phyloP scores from a whole-genome alignment of 257 asterid genomes.

The Lycium barbarum region DNA sequence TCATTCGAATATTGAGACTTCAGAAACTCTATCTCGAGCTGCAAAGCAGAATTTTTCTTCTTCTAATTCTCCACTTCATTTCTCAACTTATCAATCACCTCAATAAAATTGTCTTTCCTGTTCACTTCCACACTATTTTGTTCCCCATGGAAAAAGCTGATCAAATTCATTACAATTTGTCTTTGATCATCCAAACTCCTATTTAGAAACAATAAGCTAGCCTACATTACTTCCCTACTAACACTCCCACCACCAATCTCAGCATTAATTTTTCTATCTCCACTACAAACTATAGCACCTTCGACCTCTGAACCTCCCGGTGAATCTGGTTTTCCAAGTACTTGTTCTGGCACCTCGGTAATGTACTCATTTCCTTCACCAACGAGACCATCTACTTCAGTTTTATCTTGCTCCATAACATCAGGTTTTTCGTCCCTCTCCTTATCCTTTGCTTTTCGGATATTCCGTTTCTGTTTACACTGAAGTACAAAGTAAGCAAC shows the following conservation, averaged over 20 bases:
- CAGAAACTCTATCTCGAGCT: constrained; percentile 62
- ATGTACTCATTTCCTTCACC: constrained; percentile 46
- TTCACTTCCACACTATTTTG: constrained; percentile 40
- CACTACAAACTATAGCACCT: background rate
- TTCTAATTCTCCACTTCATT: constrained; percentile 64
- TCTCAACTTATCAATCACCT: constrained; percentile 52
- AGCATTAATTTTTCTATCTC: background rate
- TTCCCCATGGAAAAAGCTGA: constrained; percentile 45
- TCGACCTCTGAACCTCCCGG: constrained; percentile 51
- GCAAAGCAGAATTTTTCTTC: constrained; percentile 56
- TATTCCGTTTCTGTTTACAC: constrained; percentile 82
- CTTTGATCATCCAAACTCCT: constrained; percentile 66
- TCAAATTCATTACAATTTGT: constrained; percentile 53
- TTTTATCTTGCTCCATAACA: constrained; percentile 43
- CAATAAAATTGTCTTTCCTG: constrained; percentile 55
- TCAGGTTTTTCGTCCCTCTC: constrained; percentile 61
- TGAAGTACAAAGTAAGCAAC: constrained; percentile 38
- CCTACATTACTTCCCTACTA: constrained; percentile 44
- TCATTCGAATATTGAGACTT: constrained; percentile 47
- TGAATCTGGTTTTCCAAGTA: constrained; percentile 53
- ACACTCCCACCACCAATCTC: background rate
- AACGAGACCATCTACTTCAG: constrained; percentile 50
- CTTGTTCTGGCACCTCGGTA: constrained; percentile 46
- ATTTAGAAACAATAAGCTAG: constrained; percentile 48
- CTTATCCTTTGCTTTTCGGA: constrained; percentile 75